Base-by-base conservation (phyloP, 345 rosid genomes). In the Aquilaria malaccensis region DNA sequence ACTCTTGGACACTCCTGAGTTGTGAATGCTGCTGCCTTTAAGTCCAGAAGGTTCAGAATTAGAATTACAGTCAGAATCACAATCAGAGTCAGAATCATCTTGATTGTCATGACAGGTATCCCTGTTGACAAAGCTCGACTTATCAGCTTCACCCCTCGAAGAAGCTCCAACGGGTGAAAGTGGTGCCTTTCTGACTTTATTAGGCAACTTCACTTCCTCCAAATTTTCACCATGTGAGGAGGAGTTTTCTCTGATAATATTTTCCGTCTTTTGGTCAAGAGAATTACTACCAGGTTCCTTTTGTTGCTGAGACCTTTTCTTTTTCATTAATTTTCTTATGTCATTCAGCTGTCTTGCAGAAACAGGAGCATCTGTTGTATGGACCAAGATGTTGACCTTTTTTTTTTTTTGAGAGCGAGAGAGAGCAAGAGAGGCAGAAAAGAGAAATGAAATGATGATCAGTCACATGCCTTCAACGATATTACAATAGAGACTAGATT, bases 341-440 rank as follows among this genome's bases (percentile, higher is more conserved):
- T 73, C 81, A 76, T 87, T 85, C 56, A 94, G 86, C 69, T 94
- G 91, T 70, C 86, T 81, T 58, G 82, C 77, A 29, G 96, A 85
- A 50, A 81, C 87, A 72, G 77, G 83, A 59, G 73, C 75, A 73
- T 86, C 93, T 68, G 93, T 80, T 47, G 95, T 70, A 81, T 83
- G 81, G 56, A 85, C 83, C 89, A 94, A 79, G 67, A 91, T 78
- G 75, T 91, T 90, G 69, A 91, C 99, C 99, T 94, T 5, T 5
- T 37, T 5, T 4, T 37, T 2, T 37, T 37, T 37, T 37, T 33
- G 15, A 33, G 7, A 37, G 43, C 0, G 22, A 37, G 7, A 37
- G 7, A 37, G 43, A 37, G 7, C 7, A 9, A 37, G 7, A 37
- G 7, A 37, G 43, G 7, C 5, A 4, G 43, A 37, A 37, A 37